Conservation (phyloP, 495 filamentous ascomycete genomes). For the Aspergillus funiculosus region DNA sequence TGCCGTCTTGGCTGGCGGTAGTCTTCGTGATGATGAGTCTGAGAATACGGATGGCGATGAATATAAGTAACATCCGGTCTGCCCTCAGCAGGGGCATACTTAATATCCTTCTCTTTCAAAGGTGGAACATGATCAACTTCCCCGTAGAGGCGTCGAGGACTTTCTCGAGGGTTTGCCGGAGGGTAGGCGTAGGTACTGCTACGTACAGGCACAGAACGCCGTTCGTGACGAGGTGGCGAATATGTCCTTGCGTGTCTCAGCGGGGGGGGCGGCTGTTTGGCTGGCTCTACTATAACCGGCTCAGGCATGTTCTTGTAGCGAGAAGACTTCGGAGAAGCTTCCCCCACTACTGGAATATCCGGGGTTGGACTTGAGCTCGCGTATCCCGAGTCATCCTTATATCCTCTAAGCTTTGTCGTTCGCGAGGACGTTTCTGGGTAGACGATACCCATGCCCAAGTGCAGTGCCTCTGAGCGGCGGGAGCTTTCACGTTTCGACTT, state of each 20-base stretch:
- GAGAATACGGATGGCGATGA: neutral
- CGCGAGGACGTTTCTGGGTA: conserved; percentile 23
- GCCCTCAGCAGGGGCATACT: conserved; percentile 14
- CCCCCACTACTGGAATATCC: conserved; percentile 25
- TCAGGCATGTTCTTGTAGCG: conserved; percentile 33
- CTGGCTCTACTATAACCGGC: conserved; percentile 32
- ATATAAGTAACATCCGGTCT: conserved; percentile 12
- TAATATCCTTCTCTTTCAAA: conserved; percentile 12
- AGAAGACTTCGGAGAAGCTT: conserved; percentile 30
- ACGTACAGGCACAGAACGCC: conserved; percentile 13
- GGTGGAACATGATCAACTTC: conserved; percentile 14
- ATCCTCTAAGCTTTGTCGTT: conserved; percentile 31
- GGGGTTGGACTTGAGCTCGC: conserved; percentile 39
- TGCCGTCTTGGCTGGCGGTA: conserved; percentile 25
- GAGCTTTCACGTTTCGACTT: conserved; percentile 26
- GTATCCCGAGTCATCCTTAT: conserved; percentile 43
- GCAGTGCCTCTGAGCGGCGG: conserved; percentile 19
- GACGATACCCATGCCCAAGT: conserved; percentile 28
- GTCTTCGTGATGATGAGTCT: conserved; percentile 10
- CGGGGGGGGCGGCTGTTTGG: conserved; percentile 19
- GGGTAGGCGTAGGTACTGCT: conserved; percentile 21
- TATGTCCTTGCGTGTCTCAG: conserved; percentile 16
- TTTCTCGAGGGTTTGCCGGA: conserved; percentile 7
- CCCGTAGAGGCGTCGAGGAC: conserved; percentile 13
- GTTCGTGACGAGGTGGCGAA: conserved; percentile 19